Percentiles rank a stretch among this genome's conserved stretches.
phyloP scores from a whole-genome alignment of 2,329 filamentous ascomycete genomes.

The Grosmannia huntii region DNA sequence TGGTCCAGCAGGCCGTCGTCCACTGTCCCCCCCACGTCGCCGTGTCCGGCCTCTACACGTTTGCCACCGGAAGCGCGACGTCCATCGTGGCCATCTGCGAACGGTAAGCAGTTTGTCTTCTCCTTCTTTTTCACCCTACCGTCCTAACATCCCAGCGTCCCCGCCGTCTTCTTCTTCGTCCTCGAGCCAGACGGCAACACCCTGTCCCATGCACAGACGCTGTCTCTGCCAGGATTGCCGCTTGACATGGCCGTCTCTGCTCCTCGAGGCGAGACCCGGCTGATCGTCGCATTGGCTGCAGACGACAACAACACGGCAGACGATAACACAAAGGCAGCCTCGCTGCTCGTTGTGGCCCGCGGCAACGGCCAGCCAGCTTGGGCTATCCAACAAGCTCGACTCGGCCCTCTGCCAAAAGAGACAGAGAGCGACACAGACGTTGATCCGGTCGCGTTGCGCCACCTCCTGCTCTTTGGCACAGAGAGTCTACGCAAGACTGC shows the following conservation, averaged over 20 bases:
- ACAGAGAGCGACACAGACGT: conserved; percentile 10
- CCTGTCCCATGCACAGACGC: conserved; percentile 34
- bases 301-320: no score
- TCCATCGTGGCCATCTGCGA: conserved; percentile 30
- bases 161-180: conserved; percentile 55
- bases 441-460: conserved; percentile 25
- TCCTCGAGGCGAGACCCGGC: conserved; percentile 12
- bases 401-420: neutral
- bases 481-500: conserved; percentile 34
- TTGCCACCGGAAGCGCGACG: conserved; percentile 10
- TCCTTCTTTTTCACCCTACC: neutral
- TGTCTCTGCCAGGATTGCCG: conserved; percentile 44
- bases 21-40: conserved; percentile 25
- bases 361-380: neutral
- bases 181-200: conserved; percentile 31
- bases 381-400: neutral
- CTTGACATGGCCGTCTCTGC: conserved; percentile 34
- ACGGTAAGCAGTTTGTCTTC: conserved; percentile 20
- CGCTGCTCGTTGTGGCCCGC: neutral
- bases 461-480: conserved; percentile 30
- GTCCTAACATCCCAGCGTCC: conserved; percentile 25
- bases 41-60: conserved; percentile 29
- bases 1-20: conserved; percentile 28
- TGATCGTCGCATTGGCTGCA: conserved; percentile 1
- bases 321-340: neutral